These are phyloP conservation scores for Aspergillus steynii DNA, from an alignment of 495 filamentous ascomycete genomes.

Conservation along the genomic window DNA sequence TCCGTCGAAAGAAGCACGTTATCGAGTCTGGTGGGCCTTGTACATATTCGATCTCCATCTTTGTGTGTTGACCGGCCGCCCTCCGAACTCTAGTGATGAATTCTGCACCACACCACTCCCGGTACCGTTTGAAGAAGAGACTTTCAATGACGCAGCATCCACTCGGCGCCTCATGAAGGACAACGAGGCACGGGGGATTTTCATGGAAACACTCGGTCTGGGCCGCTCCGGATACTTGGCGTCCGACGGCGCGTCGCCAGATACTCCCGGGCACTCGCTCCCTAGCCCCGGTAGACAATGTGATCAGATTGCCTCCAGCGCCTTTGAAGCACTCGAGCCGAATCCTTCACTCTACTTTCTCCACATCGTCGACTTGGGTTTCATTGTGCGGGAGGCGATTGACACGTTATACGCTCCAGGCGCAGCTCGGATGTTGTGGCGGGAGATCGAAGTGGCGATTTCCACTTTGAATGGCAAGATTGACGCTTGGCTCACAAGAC, in stretches of 20 bases:
- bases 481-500: slow-evolving; percentile 48
- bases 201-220: slow-evolving; percentile 17
- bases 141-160: slow-evolving; percentile 31
- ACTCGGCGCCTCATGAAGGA: slow-evolving; percentile 30
- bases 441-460: slow-evolving; percentile 52
- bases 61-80: slow-evolving; percentile 61
- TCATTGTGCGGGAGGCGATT: slow-evolving; percentile 49
- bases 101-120: slow-evolving; percentile 58
- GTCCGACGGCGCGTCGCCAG: slow-evolving; percentile 1
- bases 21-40: slow-evolving; percentile 53
- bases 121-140: slow-evolving; percentile 54
- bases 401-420: slow-evolving; percentile 55
- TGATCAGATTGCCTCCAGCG: slow-evolving; percentile 22
- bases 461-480: slow-evolving; percentile 42
- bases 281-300: slow-evolving; percentile 11
- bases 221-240: slow-evolving; percentile 5
- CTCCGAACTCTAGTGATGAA: slow-evolving; percentile 49
- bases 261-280: not conserved
- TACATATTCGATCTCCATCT: slow-evolving; percentile 59
- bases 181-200: slow-evolving; percentile 26
- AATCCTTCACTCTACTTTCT: slow-evolving; percentile 47
- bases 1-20: slow-evolving; percentile 47
- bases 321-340: slow-evolving; percentile 24
- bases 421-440: slow-evolving; percentile 48
- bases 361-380: slow-evolving; percentile 39